Evolutionary conservation across 2,329 filamentous ascomycete species (phyloP), one percentile per base, ranked within the genome.

Genomic region (Daldinia eschscholtzii): DNA sequence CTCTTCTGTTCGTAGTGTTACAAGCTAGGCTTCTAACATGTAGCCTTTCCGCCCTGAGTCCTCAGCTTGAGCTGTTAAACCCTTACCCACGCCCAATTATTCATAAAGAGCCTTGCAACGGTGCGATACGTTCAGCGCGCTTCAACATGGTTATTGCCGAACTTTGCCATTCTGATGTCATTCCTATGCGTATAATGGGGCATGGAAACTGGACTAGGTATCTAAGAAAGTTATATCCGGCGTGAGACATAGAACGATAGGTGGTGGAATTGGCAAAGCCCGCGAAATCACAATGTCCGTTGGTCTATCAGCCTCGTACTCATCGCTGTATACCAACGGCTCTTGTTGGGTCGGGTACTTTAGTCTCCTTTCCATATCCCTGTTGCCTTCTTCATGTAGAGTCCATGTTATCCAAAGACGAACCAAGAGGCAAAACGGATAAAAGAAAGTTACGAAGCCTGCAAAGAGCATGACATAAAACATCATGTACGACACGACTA

Each of bases 381-480:
- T 6, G 15, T 52, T 6, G 7, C 28, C 15, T 33, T 50, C 46
- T 50, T 52, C 26, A 2, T 3, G n/a, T 18, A 52, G 26, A 33
- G 46, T 15, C 46, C 46, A 52, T 2, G 15, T 52, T 18, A 52
- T 26, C 46, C 46, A 56, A 20, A 15, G 13, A 20, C 18, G 6
- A 9, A 52, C n/a, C 3, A 33, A n/a, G 9, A 30, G 15, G 46
- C 28, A 52, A 33, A 26, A 52, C 15, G 46, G 26, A 33, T 52
- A 52, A 52, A 33, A 30, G 6, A 52, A 33, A 30, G 15, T 18
- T n/a, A 52, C 6, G 28, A 52, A 52, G 26, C 46, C 46, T n/a
- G 46, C n/a, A 7, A 52, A 52, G 33, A 52, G n/a, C 46, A 52
- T 52, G 26, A 52, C 18, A 52, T 33, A 52, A 18, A 52, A 52